Evolutionary conservation across 176 grass and related monocot species (phyloP), one percentile per base, ranked within the genome.

Genomic region (Otatea glauca): DNA sequence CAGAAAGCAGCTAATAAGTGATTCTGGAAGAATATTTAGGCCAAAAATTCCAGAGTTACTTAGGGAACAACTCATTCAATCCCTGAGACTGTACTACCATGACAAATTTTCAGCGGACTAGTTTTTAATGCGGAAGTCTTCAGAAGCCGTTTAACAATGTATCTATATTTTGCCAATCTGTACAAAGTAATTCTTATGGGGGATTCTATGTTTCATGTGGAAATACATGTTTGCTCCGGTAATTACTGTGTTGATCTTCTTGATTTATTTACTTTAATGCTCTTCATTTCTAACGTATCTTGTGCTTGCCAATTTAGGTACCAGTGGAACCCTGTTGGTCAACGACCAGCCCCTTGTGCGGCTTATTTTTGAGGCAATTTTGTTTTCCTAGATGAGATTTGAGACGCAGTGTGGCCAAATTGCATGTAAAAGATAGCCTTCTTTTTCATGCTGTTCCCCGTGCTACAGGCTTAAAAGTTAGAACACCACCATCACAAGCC

Each of bases 1-100:
- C 97, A 99, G 93, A 85, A 85, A 86, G 41, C 80, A 88, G 58
- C 70, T 99, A 81, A 86, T 76, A 75, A 88, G 17, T 58, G 90
- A 89, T 85, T 87, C 93, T 34, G 91, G 63, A 70, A 94, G 37
- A 70, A 82, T n/a, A 27, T 94, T 96, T 83, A 90, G 78, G 72
- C 47, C 71, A 35, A 89, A 89, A 78, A 47, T 99, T 92, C 93
- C 97, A 0, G 83, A 85, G 20, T 89, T 76, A 23, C 42, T 99
- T 41, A 84, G 43, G 70, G 90, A 81, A 75, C 60, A 72, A 84
- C 90, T 96, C 37, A 83, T 92, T 86, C 24, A 89, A 78, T 73
- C 29, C 32, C 70, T 99, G 71, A 83, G 49, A 80, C 74, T 86
- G 39, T 92, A 96, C 89, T 90, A 72, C 43, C 38, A 88, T 89